Evolutionary conservation across 495 filamentous ascomycete species (phyloP).

Genomic region (Letharia columbiana): DNA sequence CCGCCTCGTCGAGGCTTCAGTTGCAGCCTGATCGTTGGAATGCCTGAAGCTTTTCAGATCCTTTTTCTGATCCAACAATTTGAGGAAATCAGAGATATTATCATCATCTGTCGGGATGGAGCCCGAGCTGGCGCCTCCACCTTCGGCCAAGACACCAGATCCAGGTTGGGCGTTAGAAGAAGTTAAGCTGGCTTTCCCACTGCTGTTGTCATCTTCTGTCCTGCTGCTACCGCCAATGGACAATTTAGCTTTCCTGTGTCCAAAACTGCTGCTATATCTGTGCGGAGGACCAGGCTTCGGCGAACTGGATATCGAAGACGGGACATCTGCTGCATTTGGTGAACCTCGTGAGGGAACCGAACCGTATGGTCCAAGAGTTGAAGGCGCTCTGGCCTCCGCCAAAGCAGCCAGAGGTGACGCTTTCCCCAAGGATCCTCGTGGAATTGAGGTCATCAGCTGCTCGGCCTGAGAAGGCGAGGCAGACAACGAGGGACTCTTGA

Average conservation of each 20-base stretch:
- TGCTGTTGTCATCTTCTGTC: conserved; percentile 73
- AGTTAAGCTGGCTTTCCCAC: conserved; percentile 74
- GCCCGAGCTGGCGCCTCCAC: conserved; percentile 62
- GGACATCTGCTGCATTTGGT: conserved; percentile 40
- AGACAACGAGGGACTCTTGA: conserved; percentile 89
- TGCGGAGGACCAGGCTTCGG: conserved; percentile 65
- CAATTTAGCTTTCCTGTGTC: conserved; percentile 66
- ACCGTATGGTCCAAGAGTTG: conserved; percentile 55
- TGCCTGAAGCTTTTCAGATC: conserved; percentile 63
- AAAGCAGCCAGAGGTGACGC: conserved; percentile 45
- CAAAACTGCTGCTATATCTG: conserved; percentile 78
- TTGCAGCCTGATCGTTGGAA: conserved; percentile 38
- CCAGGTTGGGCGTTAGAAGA: conserved; percentile 79
- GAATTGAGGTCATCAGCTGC: conserved; percentile 47
- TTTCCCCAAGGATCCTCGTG: conserved; percentile 49
- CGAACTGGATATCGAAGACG: conserved; percentile 56
- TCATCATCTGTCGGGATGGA: conserved; percentile 82
- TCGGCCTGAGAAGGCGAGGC: conserved; percentile 67
- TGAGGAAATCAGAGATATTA: conserved; percentile 86
- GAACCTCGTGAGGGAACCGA: conserved; percentile 54
- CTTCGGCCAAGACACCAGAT: conserved; percentile 72
- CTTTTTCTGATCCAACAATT: conserved; percentile 71
- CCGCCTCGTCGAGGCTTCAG: conserved; percentile 51
- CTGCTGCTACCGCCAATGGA: conserved; percentile 64
- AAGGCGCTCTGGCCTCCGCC: conserved; percentile 57